Evolutionary conservation across 345 rosid genomes (phyloP).

Genomic region (Salix caprea): DNA sequence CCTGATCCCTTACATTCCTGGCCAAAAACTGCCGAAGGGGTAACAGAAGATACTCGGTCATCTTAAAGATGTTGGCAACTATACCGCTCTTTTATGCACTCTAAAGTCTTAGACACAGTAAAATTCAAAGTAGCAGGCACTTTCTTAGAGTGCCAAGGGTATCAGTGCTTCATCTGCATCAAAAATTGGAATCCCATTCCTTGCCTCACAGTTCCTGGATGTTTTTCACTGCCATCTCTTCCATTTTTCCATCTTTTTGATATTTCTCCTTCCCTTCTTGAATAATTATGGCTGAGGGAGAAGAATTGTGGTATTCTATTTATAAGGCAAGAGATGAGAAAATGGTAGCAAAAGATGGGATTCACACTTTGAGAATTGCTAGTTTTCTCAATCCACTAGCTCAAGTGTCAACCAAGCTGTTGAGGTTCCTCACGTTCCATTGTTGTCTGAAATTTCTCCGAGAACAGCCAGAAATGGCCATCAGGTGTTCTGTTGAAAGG

Average conservation of each 20-base stretch:
- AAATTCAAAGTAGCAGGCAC: too few species aligned
- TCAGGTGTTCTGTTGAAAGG: neutral
- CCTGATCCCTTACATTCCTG: neutral
- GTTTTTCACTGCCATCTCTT: too few species aligned
- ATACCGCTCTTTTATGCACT: neutral
- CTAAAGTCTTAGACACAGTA: neutral
- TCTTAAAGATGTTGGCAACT: neutral
- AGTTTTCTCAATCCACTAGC: neutral
- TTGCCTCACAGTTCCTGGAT: too few species aligned
- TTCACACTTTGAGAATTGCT: neutral
- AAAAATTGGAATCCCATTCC: too few species aligned
- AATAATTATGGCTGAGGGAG: too few species aligned
- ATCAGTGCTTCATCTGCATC: too few species aligned
- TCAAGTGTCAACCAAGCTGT: neutral
- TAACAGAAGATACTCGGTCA: neutral
- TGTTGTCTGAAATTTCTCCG: neutral
- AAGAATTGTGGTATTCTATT: too few species aligned
- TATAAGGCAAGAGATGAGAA: neutral
- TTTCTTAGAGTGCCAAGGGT: too few species aligned
- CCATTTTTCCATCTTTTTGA: too few species aligned
- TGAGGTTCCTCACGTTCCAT: neutral
- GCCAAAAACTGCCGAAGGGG: neutral
- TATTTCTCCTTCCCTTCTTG: too few species aligned
- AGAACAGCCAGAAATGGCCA: neutral
- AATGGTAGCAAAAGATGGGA: constrained; percentile 2